Conservation (phyloP, 2,329 filamentous ascomycete species). For the Truncatella angustata region DNA sequence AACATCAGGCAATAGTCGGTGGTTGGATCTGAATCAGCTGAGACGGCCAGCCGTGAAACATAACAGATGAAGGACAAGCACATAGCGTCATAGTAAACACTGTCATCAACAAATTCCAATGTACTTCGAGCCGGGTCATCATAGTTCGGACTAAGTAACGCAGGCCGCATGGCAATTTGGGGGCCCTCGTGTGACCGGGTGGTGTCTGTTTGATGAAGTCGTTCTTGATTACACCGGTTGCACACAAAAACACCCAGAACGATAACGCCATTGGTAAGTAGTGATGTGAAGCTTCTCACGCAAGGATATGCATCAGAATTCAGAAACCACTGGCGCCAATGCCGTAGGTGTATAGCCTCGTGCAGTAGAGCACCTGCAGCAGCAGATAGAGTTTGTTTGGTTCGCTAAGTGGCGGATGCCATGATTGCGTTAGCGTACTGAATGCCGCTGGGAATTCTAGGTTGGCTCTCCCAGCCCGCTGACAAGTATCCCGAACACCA, state of each 20-base stretch:
- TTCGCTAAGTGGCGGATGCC: slow-evolving; percentile 7
- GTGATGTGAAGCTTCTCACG: too few species aligned
- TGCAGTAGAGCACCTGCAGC: neutral
- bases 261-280: too few species aligned
- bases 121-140: neutral
- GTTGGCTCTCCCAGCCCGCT: slow-evolving; percentile 2
- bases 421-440: slow-evolving; percentile 5
- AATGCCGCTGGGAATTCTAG: neutral
- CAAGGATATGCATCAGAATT: too few species aligned
- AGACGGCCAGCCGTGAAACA: neutral
- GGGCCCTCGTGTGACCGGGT: neutral
- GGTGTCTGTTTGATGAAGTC: neutral
- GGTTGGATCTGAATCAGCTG: neutral
- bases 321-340: too few species aligned
- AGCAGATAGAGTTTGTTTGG: slow-evolving; percentile 5
- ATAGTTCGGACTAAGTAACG: neutral
- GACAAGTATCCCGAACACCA: neutral
- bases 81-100: neutral
- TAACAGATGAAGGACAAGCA: slow-evolving; percentile 3
- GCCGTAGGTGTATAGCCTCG: neutral
- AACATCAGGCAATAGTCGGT: neutral
- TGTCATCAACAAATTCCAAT: neutral
- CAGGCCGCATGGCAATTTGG: slow-evolving; percentile 2
- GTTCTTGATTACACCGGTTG: neutral
- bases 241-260: too few species aligned